Conservation (phyloP, 2,329 filamentous ascomycete genomes). For the Epichloe glyceriae region DNA sequence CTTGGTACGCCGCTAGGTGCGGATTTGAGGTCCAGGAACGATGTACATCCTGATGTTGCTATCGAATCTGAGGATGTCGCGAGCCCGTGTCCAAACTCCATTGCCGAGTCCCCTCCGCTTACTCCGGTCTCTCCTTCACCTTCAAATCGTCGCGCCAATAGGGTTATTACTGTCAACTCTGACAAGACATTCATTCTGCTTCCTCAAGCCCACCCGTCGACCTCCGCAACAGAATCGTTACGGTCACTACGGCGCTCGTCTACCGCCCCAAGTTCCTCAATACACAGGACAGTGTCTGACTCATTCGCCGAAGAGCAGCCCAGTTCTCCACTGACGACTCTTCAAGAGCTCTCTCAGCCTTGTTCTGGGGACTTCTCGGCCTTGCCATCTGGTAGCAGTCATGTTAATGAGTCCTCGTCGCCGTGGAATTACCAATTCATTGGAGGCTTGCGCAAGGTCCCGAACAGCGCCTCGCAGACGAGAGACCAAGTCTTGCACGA, state of each 20-base stretch:
- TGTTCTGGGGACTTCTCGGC: conserved; percentile 4
- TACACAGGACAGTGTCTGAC: conserved; percentile 14
- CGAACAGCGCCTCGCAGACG: conserved; percentile 7
- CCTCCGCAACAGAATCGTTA: conserved; percentile 18
- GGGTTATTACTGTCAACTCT: conserved; percentile 37
- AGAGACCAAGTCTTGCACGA: not conserved
- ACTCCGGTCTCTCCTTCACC: conserved; percentile 14
- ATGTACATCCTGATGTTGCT: not conserved
- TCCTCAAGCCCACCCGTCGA: conserved; percentile 19
- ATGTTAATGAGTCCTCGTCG: conserved; percentile 16
- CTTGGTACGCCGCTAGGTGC: not conserved
- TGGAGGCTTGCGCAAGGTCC: conserved; percentile 41
- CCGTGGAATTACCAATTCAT: conserved; percentile 42
- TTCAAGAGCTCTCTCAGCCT: conserved; percentile 23
- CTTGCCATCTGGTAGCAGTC: conserved; percentile 10
- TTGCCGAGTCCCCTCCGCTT: not conserved
- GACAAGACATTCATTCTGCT: conserved; percentile 47
- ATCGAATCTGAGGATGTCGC: not conserved
- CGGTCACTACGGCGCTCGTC: conserved; percentile 31
- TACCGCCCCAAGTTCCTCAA: conserved; percentile 34
- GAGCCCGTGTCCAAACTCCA: not conserved
- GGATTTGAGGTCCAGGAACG: not conserved
- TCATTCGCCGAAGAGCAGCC: conserved; percentile 30
- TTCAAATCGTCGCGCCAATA: conserved; percentile 15
- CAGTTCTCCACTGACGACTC: conserved; percentile 36